phyloP scores from a whole-genome alignment of 768 basidiomycete species.

The Lanmaoa pseudosensibilis region DNA sequence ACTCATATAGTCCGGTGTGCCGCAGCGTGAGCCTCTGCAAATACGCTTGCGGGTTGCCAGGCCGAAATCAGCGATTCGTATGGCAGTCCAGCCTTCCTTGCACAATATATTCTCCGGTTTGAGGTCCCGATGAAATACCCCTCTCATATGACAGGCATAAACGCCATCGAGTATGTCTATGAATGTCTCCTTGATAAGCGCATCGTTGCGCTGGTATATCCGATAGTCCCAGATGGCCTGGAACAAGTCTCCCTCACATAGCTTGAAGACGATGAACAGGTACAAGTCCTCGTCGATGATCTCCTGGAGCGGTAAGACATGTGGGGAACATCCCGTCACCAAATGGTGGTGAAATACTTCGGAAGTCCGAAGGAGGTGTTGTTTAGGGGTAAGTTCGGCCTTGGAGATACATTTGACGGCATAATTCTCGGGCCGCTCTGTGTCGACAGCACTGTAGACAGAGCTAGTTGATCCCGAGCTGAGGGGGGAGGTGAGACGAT shows the following conservation, averaged over 20 bases:
- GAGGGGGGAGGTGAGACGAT: conserved; percentile 59
- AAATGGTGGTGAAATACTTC: conserved; percentile 63
- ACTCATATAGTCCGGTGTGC: conserved; percentile 67
- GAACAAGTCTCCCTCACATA: conserved; percentile 66
- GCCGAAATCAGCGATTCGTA: conserved; percentile 80
- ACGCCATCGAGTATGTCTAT: conserved; percentile 81
- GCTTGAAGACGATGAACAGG: conserved; percentile 67
- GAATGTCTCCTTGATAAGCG: conserved; percentile 65
- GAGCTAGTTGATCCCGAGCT: conserved; percentile 77
- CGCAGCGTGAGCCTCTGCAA: conserved; percentile 54
- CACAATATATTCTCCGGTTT: conserved; percentile 84
- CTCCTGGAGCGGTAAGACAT: conserved; percentile 69
- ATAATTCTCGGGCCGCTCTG: conserved; percentile 43
- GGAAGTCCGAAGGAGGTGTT: conserved; percentile 59
- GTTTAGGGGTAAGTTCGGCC: conserved; percentile 51
- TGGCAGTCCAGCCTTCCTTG: conserved; percentile 47
- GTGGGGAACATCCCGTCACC: conserved; percentile 51
- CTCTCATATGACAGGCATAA: conserved; percentile 65
- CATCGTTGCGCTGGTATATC: conserved; percentile 56
- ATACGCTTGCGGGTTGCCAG: conserved; percentile 51
- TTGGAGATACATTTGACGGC: conserved; percentile 79
- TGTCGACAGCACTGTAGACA: conserved; percentile 71
- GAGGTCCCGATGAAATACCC: conserved; percentile 83
- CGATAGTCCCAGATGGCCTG: conserved; percentile 61
- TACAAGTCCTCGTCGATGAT: conserved; percentile 58